Conservation (phyloP, 106 monocot genomes). For the Dendrobium huoshanense region DNA sequence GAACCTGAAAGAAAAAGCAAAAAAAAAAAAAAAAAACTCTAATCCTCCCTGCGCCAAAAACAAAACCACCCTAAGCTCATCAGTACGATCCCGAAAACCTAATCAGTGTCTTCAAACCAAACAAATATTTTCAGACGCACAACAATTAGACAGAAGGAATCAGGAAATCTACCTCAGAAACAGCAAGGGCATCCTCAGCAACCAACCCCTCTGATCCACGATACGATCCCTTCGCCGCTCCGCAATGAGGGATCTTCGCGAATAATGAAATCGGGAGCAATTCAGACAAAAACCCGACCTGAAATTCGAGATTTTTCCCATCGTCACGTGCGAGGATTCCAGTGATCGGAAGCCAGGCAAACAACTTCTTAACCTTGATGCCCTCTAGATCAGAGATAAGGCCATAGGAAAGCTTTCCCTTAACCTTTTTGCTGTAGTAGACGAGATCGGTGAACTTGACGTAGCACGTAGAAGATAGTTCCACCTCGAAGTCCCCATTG, state of each 20-base stretch:
- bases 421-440: slow-evolving; percentile 52
- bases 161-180: neutral
- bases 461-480: slow-evolving; percentile 37
- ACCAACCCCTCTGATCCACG: neutral
- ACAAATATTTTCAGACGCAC: neutral
- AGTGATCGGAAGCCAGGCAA: slow-evolving; percentile 58
- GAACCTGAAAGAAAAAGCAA: no score
- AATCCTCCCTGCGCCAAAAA: no score
- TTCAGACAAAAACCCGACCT: slow-evolving; percentile 52
- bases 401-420: slow-evolving; percentile 51
- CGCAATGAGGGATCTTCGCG: slow-evolving; percentile 39
- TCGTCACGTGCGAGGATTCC: slow-evolving; percentile 34
- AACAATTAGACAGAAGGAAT: neutral
- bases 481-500: slow-evolving; percentile 27
- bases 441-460: slow-evolving; percentile 44
- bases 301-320: slow-evolving; percentile 32
- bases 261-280: slow-evolving; percentile 31
- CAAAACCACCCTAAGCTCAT: no score
- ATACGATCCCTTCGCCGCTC: slow-evolving; percentile 8
- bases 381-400: slow-evolving; percentile 50
- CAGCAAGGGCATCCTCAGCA: neutral
- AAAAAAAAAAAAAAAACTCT: no score
- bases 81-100: neutral
- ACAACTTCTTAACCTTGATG: slow-evolving; percentile 58
- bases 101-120: neutral